These are phyloP conservation scores for Zymoseptoria passerinii DNA, from an alignment of 2,329 filamentous ascomycete genomes.

Conservation along the genomic window DNA sequence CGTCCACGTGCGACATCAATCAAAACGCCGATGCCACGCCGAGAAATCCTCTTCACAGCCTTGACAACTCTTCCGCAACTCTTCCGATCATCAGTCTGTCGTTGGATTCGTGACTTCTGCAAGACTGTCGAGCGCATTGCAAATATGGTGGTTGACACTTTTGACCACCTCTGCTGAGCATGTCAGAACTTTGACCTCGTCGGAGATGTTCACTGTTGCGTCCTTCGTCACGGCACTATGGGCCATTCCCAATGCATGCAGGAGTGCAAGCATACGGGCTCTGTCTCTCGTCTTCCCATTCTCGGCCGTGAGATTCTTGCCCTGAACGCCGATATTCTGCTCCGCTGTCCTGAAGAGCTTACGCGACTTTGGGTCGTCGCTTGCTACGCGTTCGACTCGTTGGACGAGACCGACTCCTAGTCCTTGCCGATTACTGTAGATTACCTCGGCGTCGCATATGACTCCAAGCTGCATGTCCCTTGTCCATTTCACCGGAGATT, in stretches of 20 bases:
- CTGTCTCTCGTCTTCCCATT: not conserved
- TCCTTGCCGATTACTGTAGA: not conserved
- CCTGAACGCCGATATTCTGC: not conserved
- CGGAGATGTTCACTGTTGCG: not conserved
- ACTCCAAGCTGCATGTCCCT: not conserved
- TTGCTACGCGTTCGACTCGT: not conserved
- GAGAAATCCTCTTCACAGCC: not conserved
- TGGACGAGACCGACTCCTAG: not conserved
- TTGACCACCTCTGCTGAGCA: not conserved
- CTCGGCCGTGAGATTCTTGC: not conserved
- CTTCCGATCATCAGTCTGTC: not conserved
- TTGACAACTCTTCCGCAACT: not conserved
- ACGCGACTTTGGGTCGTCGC: not conserved
- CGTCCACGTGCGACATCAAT: not conserved
- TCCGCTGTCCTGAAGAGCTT: not conserved
- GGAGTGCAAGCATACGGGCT: not conserved
- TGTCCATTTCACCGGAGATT: too few species aligned
- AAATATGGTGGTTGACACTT: not conserved
- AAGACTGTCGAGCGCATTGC: not conserved
- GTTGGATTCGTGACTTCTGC: not conserved
- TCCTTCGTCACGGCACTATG: not conserved
- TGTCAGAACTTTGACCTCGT: not conserved
- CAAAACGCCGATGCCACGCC: not conserved
- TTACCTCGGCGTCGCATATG: not conserved
- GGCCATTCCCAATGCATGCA: conserved; percentile 1